These are phyloP conservation scores for Cyclocybe aegerita DNA, from an alignment of 768 basidiomycete genomes.

Conservation along the genomic window DNA sequence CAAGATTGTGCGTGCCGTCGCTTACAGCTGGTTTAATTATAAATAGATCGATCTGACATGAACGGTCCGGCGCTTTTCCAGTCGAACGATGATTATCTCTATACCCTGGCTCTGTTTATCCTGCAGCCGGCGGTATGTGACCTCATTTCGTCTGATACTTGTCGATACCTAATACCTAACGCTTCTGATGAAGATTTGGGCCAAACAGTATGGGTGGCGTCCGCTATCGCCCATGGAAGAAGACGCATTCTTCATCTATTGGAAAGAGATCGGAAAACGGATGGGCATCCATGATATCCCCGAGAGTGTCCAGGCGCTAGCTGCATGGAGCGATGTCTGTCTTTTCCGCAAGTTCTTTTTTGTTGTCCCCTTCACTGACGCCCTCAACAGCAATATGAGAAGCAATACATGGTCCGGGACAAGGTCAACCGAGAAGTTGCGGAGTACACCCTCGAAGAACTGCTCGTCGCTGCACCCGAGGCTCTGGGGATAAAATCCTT, in stretches of 20 bases:
- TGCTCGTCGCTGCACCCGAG: slow-evolving; percentile 36
- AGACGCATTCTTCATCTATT: slow-evolving; percentile 42
- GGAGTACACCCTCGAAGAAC: slow-evolving; percentile 36
- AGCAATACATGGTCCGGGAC: slow-evolving; percentile 39
- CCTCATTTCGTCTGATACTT: neutral
- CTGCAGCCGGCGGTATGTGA: slow-evolving; percentile 22
- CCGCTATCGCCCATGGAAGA: slow-evolving; percentile 42
- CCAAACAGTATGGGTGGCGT: slow-evolving; percentile 42
- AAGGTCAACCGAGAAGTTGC: slow-evolving; percentile 40
- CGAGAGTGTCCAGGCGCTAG: slow-evolving; percentile 34
- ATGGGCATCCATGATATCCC: slow-evolving; percentile 52
- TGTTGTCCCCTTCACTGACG: neutral
- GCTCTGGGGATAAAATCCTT: slow-evolving; percentile 37
- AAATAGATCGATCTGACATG: neutral
- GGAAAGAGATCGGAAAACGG: slow-evolving; percentile 43
- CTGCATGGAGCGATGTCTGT: slow-evolving; percentile 36
- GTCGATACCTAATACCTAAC: neutral
- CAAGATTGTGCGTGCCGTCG: slow-evolving; percentile 28
- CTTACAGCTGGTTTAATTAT: no score
- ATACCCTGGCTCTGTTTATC: slow-evolving; percentile 30
- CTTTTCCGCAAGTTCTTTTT: no score
- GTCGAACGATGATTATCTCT: slow-evolving; percentile 32
- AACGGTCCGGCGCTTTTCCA: slow-evolving; percentile 1
- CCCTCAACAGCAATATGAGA: slow-evolving; percentile 37
- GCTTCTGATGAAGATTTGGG: slow-evolving; percentile 32